Conservation (phyloP, 2,329 filamentous ascomycete genomes). For the Raffaelea deltoideospora region DNA sequence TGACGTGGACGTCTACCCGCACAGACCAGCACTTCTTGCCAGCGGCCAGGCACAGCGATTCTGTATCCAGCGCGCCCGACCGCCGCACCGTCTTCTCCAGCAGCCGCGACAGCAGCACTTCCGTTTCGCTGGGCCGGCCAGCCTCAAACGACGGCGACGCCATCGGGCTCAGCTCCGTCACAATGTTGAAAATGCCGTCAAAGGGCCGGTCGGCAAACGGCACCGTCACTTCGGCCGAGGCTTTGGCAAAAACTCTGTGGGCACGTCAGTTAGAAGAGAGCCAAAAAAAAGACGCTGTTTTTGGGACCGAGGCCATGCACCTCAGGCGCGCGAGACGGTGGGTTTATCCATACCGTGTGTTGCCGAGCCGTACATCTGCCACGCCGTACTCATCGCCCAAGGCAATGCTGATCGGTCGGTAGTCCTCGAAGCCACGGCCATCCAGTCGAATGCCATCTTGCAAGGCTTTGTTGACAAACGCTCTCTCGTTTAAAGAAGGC, state of each 20-base stretch:
- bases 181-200: slow-evolving; percentile 88
- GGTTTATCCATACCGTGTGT: slow-evolving; percentile 89
- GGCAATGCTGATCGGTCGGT: slow-evolving; percentile 58
- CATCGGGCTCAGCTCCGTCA: slow-evolving; percentile 84
- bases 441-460: slow-evolving; percentile 71
- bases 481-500: slow-evolving; percentile 75
- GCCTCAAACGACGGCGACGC: slow-evolving; percentile 80
- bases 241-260: slow-evolving; percentile 61
- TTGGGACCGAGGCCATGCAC: no score
- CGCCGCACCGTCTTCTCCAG: slow-evolving; percentile 91
- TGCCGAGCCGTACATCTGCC: slow-evolving; percentile 74
- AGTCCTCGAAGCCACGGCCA: slow-evolving; percentile 66
- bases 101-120: slow-evolving; percentile 72
- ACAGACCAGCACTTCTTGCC: slow-evolving; percentile 85
- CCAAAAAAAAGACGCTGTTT: neutral
- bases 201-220: slow-evolving; percentile 82
- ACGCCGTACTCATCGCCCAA: slow-evolving; percentile 90
- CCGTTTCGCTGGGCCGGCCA: slow-evolving; percentile 67
- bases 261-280: slow-evolving; percentile 2
- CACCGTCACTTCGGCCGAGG: slow-evolving; percentile 76
- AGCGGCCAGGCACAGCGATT: slow-evolving; percentile 86
- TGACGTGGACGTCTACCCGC: slow-evolving; percentile 79
- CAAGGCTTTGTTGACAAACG: slow-evolving; percentile 73
- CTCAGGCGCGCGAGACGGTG: no score
- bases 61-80: slow-evolving; percentile 83